Evolutionary conservation across 2,329 filamentous ascomycete species (phyloP).

Genomic region (Chlorencoelia australis): DNA sequence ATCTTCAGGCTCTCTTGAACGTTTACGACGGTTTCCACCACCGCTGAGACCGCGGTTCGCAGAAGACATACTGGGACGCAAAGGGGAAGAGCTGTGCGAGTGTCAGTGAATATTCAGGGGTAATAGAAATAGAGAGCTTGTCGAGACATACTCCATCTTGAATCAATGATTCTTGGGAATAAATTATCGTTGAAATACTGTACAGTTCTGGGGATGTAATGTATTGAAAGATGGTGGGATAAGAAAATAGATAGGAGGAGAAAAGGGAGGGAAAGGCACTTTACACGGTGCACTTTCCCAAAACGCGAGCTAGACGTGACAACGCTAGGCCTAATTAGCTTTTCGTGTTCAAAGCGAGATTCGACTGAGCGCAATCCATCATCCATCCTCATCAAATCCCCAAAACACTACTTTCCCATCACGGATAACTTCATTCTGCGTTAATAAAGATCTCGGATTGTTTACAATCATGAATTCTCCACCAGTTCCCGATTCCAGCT

Average conservation of each 20-base stretch:
- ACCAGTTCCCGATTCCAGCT: slow-evolving; percentile 17
- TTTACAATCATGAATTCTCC: slow-evolving; percentile 29
- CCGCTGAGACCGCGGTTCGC: slow-evolving; percentile 62
- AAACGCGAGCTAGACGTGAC: slow-evolving; percentile 3
- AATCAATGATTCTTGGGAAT: background rate
- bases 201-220: no score
- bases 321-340: slow-evolving; percentile 1
- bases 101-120: slow-evolving; percentile 14
- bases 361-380: slow-evolving; percentile 7
- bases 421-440: no score
- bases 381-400: background rate
- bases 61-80: slow-evolving; percentile 70
- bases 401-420: no score
- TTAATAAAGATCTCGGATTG: no score
- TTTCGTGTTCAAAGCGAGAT: slow-evolving; percentile 20
- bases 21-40: slow-evolving; percentile 45
- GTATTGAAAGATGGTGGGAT: no score
- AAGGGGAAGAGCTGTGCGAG: slow-evolving; percentile 57
- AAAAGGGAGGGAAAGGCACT: background rate
- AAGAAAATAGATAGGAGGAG: no score
- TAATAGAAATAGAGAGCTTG: slow-evolving; percentile 3
- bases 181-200: background rate
- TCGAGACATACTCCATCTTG: slow-evolving; percentile 20
- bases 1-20: slow-evolving; percentile 54
- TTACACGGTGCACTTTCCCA: background rate